phyloP scores from a whole-genome alignment of 2,329 filamentous ascomycete species.

The Penicillium sp. region DNA sequence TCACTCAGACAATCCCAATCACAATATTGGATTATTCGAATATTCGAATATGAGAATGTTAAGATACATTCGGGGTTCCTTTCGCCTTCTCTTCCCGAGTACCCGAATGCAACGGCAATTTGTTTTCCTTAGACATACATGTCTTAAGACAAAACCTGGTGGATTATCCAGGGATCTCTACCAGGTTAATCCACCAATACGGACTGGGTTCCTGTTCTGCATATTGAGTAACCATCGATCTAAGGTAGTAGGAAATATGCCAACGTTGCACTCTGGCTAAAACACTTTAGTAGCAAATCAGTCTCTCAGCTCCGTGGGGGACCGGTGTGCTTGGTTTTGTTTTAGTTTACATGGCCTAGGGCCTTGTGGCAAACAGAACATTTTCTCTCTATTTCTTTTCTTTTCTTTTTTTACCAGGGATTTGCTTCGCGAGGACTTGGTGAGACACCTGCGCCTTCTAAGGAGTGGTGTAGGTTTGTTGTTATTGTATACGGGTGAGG shows the following conservation, averaged over 20 bases:
- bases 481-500: constrained; percentile 1
- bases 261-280: constrained; percentile 3
- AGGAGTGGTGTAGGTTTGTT: constrained; percentile 2
- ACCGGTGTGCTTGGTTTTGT: neutral
- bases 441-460: neutral
- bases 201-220: neutral
- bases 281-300: constrained; percentile 4
- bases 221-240: constrained; percentile 6
- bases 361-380: neutral
- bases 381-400: neutral
- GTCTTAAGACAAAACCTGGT: neutral
- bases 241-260: neutral
- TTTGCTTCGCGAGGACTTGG: neutral
- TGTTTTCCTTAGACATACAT: neutral
- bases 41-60: too few relatives aligned
- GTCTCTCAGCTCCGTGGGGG: neutral
- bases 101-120: constrained; percentile 4
- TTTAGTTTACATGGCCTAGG: neutral
- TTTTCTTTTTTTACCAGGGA: neutral
- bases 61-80: neutral
- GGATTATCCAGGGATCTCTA: neutral
- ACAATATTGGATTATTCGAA: neutral
- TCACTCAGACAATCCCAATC: neutral
- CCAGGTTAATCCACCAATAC: neutral
- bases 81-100: constrained; percentile 1